These are phyloP conservation scores for Solanum pimpinellifolium DNA, from an alignment of 257 asterid genomes.

Conservation along the genomic window DNA sequence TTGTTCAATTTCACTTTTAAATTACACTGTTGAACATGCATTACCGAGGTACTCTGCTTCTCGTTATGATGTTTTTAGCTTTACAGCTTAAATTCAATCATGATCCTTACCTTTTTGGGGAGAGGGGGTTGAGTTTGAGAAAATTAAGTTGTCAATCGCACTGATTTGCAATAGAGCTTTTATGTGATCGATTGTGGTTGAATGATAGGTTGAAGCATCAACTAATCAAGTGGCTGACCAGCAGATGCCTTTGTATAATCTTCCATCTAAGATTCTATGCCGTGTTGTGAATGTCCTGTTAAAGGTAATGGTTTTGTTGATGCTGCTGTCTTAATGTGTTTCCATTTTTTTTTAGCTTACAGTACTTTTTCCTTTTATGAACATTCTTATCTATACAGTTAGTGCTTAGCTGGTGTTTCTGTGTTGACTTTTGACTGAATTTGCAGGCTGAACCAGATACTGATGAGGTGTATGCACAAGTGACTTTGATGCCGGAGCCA, in stretches of 20 bases:
- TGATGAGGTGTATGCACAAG: constrained; percentile 92
- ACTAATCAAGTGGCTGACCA: constrained; percentile 90
- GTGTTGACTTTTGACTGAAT: constrained; percentile 1
- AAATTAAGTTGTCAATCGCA: not conserved
- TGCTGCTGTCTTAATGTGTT: not conserved
- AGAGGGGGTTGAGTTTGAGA: not conserved
- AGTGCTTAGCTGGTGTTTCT: constrained; percentile 1
- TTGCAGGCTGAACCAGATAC: constrained; percentile 93
- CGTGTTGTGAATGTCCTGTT: constrained; percentile 66
- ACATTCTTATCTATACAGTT: not conserved
- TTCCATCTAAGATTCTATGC: constrained; percentile 85
- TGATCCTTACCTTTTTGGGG: not conserved
- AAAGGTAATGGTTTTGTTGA: constrained; percentile 35
- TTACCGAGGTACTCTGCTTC: not conserved
- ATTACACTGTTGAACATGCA: not conserved
- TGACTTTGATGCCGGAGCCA: constrained; percentile 76
- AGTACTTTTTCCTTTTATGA: not conserved
- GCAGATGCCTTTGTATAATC: constrained; percentile 88
- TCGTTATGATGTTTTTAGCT: not conserved
- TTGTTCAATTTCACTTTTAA: not conserved
- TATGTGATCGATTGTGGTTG: constrained; percentile 1
- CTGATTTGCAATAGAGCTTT: not conserved
- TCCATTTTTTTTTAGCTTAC: not conserved
- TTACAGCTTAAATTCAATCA: not conserved
- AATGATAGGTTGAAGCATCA: constrained; percentile 80